Base-by-base conservation (phyloP, 1,284 basidiomycete species). In the Puccinia horiana region DNA sequence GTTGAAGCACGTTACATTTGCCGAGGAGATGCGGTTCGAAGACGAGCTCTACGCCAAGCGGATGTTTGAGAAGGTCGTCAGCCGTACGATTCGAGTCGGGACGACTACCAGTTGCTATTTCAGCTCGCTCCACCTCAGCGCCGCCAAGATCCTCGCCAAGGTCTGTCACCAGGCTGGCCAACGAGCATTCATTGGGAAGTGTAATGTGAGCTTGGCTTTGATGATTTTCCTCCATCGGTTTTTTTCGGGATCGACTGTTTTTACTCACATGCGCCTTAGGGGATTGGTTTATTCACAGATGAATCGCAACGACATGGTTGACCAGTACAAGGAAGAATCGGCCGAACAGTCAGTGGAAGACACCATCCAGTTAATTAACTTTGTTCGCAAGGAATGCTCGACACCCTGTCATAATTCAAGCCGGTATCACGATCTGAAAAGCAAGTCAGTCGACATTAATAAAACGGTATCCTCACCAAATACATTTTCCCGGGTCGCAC, bases 71-170 rank as follows among this genome's bases (percentile, higher is more conserved):
- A 89, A 90, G 18, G 93, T 95, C 40, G 93, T 98, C 32, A 89
- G 90, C 81, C 90, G 93, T 23, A 90, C 92, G 32, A 90, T 98
- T 63, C 90, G 93, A 84, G 90, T 88, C 58, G 95, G 95, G 70
- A 97, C 95, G 0, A 96, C 95, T 0, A 97, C 95, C 0, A 94
- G 92, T 84, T 96, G 94, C 87, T 97, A 97, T 87, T 98, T 94
- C 86, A 93, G 91, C 16, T 93, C 92, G 0, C 87, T 96, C 6
- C 94, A 99, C 87, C 88, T 92, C 26, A 92, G 93, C 83, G 91
- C 92, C 0, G 94, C 93, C 12, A 93, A 93, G 87, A 88, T 91
- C 49, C 90, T 98, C 0, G 95, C 94, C 1, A 91, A 94, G 70
- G 90, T 93, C 37, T 90, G 93, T 58, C 90, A 92, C 84, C 86